Percentiles rank a stretch among this genome's conserved stretches.
These are phyloP conservation scores for Coccomyxa sp. DNA, from an alignment of 139 green algal species.

Conservation along the genomic window DNA sequence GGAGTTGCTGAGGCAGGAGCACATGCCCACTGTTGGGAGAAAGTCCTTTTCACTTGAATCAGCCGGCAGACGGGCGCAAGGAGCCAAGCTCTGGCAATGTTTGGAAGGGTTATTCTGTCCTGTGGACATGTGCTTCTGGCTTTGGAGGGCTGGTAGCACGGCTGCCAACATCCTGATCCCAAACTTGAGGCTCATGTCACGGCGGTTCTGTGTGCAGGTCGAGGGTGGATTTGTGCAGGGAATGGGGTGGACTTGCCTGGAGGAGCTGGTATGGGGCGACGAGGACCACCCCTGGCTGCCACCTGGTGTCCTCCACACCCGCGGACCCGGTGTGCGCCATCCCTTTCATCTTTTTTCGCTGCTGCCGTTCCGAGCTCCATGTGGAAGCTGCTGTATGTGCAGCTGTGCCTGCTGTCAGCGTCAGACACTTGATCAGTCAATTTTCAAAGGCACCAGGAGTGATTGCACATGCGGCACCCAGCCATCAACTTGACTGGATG, in stretches of 20 bases:
- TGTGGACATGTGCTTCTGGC: too few species aligned
- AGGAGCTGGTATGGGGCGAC: slow-evolving; percentile 97
- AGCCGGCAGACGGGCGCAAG: too few species aligned
- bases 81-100: too few species aligned
- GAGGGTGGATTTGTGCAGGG: slow-evolving; percentile 90
- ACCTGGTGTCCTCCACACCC: slow-evolving; percentile 77
- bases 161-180: too few species aligned
- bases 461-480: too few species aligned
- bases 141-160: too few species aligned
- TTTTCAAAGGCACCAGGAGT: not conserved
- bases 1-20: too few species aligned
- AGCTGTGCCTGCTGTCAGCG: not conserved
- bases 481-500: not conserved
- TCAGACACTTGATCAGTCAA: not conserved
- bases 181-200: too few species aligned
- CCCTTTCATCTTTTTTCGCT: not conserved
- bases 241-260: slow-evolving; percentile 89
- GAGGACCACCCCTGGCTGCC: slow-evolving; percentile 71
- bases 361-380: not conserved
- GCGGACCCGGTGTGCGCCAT: slow-evolving; percentile 27
- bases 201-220: slow-evolving; percentile 59
- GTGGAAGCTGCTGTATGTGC: not conserved
- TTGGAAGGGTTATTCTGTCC: too few species aligned
- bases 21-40: too few species aligned
- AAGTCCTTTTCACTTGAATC: too few species aligned